These are phyloP conservation scores for Neckera pumila DNA, from an alignment of 225 moss, liverwort and hornwort species.

Conservation along the genomic window DNA sequence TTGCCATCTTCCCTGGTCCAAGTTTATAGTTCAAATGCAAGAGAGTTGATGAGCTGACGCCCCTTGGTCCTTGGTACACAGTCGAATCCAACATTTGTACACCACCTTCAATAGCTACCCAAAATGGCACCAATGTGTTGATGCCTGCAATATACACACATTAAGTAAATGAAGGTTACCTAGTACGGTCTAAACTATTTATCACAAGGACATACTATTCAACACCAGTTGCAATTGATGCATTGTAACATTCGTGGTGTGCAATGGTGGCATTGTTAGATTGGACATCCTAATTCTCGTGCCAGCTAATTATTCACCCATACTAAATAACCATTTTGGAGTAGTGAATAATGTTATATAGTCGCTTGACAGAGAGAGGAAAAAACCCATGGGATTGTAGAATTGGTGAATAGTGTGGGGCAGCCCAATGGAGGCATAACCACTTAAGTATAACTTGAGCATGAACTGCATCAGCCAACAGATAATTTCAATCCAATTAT, in stretches of 20 bases:
- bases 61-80: conserved; percentile 5
- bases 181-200: background rate
- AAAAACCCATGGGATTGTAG: background rate
- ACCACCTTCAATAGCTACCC: conserved; percentile 37
- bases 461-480: background rate
- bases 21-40: conserved; percentile 57
- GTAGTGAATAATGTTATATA: background rate
- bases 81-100: conserved; percentile 45
- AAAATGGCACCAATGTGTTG: conserved; percentile 36
- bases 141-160: conserved; percentile 1
- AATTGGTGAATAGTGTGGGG: background rate
- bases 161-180: background rate
- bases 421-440: background rate
- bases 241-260: accelerated
- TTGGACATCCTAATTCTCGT: background rate
- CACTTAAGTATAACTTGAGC: background rate
- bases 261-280: background rate
- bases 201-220: background rate
- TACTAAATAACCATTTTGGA: background rate
- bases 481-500: too few species aligned
- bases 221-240: background rate
- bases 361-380: too few species aligned
- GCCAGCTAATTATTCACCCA: background rate
- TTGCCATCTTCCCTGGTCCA: conserved; percentile 50
- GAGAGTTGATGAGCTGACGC: background rate